These are phyloP conservation scores for Candida corydali DNA, from an alignment of 805 yeast genomes.

Conservation along the genomic window DNA sequence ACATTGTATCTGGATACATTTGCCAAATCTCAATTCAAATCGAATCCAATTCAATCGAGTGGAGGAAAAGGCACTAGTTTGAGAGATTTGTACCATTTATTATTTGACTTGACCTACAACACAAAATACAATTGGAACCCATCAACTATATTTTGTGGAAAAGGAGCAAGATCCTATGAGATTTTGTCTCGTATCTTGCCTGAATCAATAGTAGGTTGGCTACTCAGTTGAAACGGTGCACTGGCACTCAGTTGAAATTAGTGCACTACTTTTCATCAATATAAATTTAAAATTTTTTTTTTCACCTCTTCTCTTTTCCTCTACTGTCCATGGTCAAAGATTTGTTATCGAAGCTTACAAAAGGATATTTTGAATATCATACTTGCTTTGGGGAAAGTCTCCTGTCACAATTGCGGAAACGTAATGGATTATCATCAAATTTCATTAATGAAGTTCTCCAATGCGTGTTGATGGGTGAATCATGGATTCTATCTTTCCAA, in stretches of 20 bases:
- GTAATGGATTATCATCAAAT: conserved; percentile 27
- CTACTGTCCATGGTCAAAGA: conserved; percentile 65
- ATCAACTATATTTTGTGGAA: conserved; percentile 36
- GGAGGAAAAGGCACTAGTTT: conserved; percentile 28
- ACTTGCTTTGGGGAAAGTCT: conserved; percentile 83
- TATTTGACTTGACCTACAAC: conserved; percentile 36
- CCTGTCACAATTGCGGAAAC: conserved; percentile 77
- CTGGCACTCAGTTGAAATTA: no score
- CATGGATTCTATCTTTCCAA: no score
- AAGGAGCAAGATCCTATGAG: conserved; percentile 39
- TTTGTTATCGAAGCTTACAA: conserved; percentile 74
- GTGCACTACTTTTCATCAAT: no score
- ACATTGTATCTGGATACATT: conserved; percentile 29
- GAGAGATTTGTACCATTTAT: conserved; percentile 33
- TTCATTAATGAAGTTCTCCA: background rate
- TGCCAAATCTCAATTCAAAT: conserved; percentile 24
- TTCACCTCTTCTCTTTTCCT: conserved; percentile 14
- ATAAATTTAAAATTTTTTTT: conserved; percentile 5
- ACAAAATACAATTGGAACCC: conserved; percentile 14
- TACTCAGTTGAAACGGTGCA: conserved; percentile 10
- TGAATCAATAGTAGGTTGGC: conserved; percentile 23
- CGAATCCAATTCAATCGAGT: conserved; percentile 26
- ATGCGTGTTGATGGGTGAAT: background rate
- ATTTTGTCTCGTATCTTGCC: conserved; percentile 30
- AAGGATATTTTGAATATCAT: conserved; percentile 29